Base-by-base conservation (phyloP, 441 rosid genomes). In the Syzygium malaccense region DNA sequence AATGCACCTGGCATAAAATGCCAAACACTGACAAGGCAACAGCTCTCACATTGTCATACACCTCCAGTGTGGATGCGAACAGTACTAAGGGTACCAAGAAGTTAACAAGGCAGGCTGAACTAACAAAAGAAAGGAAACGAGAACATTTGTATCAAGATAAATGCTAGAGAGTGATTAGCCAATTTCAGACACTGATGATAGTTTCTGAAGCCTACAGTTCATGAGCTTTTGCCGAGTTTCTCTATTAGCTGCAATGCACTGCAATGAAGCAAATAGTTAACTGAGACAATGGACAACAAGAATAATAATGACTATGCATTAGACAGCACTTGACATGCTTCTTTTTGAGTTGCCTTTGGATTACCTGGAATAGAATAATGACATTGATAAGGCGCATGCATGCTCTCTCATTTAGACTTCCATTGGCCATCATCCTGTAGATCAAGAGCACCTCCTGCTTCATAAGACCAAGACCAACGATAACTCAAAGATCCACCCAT, bases 311-410 rank as follows among this genome's bases (percentile, higher is more conserved):
- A 55, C 14, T 53, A 66, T 14, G 25, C 64, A 32, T n/a, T 75
- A 41, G 83, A 75, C n/a, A 41, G 83, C 83, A 14, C 53, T 23
- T 7, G 18, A 75, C n/a, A 75, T 23, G 83, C n/a, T 75, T 41
- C 51, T 75, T 75, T 75, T 12, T 41, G 17, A 41, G 53, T 41
- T 75, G 53, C n/a, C 41, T 75, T 75, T n/a, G 5, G 19, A 17
- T n/a, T 17, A 88, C 84, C 85, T 88, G 89, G 55, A 85, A 88
- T 49, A 88, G 53, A 66, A 88, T 85, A 75, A 88, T 85, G 87
- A 88, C 89, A 88, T 88, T 88, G 84, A 88, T 85, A 86, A 88
- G 89, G 83, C 89, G 87, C 89, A 88, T 85, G 53, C 87, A 85
- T 33, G 87, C 87, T 79, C 89, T 88, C 53, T 85, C 68, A 26